phyloP scores from a whole-genome alignment of 768 basidiomycete genomes.

The Dioszegia aurantiaca region DNA sequence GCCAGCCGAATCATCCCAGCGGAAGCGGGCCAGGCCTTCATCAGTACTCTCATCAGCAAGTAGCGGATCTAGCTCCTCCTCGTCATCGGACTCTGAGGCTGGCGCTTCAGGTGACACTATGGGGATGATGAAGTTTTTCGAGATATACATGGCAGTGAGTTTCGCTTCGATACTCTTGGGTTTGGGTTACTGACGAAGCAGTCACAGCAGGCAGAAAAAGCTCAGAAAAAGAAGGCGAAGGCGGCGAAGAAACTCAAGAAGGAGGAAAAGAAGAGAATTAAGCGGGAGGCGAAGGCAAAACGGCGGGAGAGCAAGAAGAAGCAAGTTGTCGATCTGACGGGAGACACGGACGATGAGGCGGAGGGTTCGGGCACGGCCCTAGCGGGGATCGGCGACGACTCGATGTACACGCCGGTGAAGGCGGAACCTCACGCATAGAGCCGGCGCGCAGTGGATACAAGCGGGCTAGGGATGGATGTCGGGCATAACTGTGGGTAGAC shows the following conservation, averaged over 20 bases:
- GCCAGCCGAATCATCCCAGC: background rate
- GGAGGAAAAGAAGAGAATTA: background rate
- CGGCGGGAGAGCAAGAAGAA: background rate
- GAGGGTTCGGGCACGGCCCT: background rate
- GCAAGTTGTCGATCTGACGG: background rate
- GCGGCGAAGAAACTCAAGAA: constrained; percentile 1
- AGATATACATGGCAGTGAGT: constrained; percentile 1
- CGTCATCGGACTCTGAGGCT: background rate
- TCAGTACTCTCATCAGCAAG: background rate
- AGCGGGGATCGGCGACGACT: background rate
- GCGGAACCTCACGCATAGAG: background rate
- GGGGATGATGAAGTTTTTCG: background rate
- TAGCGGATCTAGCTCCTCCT: background rate
- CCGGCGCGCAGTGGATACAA: too few species aligned
- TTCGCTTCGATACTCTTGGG: background rate
- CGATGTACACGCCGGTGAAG: background rate
- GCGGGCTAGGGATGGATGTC: too few species aligned
- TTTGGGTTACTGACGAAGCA: background rate
- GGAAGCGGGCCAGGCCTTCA: background rate
- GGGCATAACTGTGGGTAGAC: too few species aligned
- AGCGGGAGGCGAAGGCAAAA: background rate
- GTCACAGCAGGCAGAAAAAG: background rate
- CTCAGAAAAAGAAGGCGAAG: background rate
- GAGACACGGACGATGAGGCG: constrained; percentile 2
- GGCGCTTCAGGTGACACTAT: background rate